phyloP scores from a whole-genome alignment of 2,329 filamentous ascomycete species.

The Colletotrichum sp. region DNA sequence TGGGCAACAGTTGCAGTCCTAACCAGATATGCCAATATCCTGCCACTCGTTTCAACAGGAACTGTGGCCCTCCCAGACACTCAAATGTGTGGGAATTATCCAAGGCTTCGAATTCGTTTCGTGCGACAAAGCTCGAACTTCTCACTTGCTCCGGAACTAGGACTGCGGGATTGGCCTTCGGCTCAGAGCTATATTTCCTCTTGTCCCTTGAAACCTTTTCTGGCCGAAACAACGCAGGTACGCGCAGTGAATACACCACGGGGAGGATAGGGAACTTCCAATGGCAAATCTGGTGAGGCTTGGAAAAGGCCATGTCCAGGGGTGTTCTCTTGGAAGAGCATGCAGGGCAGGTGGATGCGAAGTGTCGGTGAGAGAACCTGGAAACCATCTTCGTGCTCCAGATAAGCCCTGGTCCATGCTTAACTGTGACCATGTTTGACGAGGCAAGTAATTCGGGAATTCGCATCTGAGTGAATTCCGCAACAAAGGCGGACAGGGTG shows the following conservation, averaged over 20 bases:
- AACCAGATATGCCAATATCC: neutral
- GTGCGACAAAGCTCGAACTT: neutral
- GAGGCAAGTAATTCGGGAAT: neutral
- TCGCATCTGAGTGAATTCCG: neutral
- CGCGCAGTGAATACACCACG: neutral
- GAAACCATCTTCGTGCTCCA: neutral
- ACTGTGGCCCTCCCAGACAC: neutral
- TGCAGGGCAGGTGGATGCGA: neutral
- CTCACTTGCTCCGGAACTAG: neutral
- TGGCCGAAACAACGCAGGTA: neutral
- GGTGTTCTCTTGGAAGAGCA: neutral
- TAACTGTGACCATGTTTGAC: neutral
- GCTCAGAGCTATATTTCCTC: neutral
- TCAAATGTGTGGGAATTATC: neutral
- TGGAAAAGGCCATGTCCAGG: neutral
- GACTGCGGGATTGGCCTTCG: neutral
- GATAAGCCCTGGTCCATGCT: neutral
- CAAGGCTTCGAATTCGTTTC: neutral
- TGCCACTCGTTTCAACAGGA: neutral
- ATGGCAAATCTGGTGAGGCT: neutral
- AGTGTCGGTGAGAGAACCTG: conserved; percentile 9
- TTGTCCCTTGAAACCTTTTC: neutral
- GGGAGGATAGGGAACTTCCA: neutral
- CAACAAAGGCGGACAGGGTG: neutral
- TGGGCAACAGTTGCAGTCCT: neutral